These are phyloP conservation scores for Bipolaris zeicola DNA, from an alignment of 2,329 filamentous ascomycete genomes.

Conservation along the genomic window DNA sequence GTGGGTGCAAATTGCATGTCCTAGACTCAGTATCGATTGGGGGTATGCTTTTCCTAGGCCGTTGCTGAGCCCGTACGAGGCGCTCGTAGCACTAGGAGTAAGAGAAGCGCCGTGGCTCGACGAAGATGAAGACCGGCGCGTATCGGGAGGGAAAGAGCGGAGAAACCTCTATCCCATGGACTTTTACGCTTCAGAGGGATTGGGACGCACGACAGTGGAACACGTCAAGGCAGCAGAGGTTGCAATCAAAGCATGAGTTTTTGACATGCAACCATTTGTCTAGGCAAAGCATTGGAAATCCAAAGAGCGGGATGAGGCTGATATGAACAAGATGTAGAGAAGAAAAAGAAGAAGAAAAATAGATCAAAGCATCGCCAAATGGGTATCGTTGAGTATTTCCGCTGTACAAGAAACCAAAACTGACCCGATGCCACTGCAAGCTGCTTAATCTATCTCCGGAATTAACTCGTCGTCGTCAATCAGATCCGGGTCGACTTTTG, in stretches of 20 bases:
- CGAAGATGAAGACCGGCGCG: conserved; percentile 41
- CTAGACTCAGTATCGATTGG: conserved; percentile 97
- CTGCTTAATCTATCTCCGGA: conserved; percentile 29
- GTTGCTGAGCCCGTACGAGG: conserved; percentile 91
- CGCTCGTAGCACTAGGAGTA: conserved; percentile 83
- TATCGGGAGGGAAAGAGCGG: conserved; percentile 49
- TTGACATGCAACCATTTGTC: too few species aligned
- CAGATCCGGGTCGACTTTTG: conserved; percentile 66
- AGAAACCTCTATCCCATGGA: conserved; percentile 91
- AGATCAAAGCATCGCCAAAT: not conserved
- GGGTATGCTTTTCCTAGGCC: conserved; percentile 93
- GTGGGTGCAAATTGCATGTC: conserved; percentile 98
- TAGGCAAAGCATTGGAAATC: too few species aligned
- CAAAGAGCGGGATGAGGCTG: too few species aligned
- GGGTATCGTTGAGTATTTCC: conserved; percentile 7
- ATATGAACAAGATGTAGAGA: not conserved
- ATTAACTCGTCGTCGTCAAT: conserved; percentile 33
- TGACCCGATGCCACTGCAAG: not conserved
- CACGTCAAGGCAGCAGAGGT: conserved; percentile 35
- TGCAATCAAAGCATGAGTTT: conserved; percentile 4
- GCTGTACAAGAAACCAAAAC: not conserved
- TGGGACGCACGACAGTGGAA: conserved; percentile 72
- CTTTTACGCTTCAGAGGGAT: conserved; percentile 90
- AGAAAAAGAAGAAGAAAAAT: not conserved
- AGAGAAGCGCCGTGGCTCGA: conserved; percentile 72